A percentile compares a stretch with the other conserved stretches of the same genome.
phyloP scores from a whole-genome alignment of 176 grass and related monocot genomes.

The Poa pratensis region DNA sequence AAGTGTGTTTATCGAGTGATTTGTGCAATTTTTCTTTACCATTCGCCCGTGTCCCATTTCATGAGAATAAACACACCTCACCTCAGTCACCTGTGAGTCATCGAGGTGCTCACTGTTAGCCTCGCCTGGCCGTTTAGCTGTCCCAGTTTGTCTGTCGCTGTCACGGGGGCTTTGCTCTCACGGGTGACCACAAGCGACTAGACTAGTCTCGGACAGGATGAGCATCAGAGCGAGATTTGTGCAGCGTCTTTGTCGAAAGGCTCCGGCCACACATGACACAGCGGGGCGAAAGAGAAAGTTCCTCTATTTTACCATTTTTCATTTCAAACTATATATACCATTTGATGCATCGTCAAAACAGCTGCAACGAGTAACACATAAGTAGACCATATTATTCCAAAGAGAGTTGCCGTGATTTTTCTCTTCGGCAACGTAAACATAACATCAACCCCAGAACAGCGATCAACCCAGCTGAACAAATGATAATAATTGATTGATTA shows the following conservation, averaged over 20 bases:
- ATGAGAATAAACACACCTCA: neutral
- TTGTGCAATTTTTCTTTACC: too few relatives aligned
- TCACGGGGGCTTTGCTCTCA: neutral
- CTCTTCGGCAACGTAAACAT: neutral
- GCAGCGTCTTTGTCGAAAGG: conserved; percentile 13
- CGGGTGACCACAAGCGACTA: neutral
- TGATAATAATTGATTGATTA: neutral
- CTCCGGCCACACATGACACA: conserved; percentile 19
- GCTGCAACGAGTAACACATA: too few relatives aligned
- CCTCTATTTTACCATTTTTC: too few relatives aligned
- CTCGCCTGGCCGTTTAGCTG: neutral
- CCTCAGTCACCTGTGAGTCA: too few relatives aligned
- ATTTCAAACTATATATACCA: neutral
- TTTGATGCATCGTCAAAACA: neutral
- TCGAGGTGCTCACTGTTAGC: neutral
- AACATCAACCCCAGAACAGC: too few relatives aligned
- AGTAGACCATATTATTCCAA: neutral
- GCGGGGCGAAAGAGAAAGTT: neutral
- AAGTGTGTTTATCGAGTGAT: too few relatives aligned
- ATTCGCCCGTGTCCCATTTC: neutral
- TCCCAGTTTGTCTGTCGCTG: neutral
- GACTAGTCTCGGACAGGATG: conserved; percentile 9
- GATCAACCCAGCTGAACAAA: neutral
- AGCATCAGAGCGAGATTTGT: conserved; percentile 17
- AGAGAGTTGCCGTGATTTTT: conserved; percentile 6